phyloP scores from a whole-genome alignment of 2,329 filamentous ascomycete species.

The Exophiala phaeomuriformis region DNA sequence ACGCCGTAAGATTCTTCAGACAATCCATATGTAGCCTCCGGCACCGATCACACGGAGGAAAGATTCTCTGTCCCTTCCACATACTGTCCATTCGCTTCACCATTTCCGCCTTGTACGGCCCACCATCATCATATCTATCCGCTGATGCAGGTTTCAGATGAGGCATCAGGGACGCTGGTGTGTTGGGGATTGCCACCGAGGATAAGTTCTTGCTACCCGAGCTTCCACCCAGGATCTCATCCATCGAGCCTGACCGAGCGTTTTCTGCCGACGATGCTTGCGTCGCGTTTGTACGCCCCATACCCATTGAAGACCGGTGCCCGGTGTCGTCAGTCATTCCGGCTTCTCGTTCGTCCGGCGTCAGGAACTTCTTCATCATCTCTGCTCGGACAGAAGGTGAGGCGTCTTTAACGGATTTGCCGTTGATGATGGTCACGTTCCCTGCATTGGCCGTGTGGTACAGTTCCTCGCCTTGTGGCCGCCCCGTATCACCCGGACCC shows the following conservation, averaged over 20 bases:
- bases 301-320: slow-evolving; percentile 19
- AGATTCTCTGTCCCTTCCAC: slow-evolving; percentile 63
- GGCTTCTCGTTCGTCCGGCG: slow-evolving; percentile 48
- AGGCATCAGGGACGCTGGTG: slow-evolving; percentile 47
- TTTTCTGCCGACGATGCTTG: slow-evolving; percentile 8
- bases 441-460: slow-evolving; percentile 38
- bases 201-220: slow-evolving; percentile 28
- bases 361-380: slow-evolving; percentile 56
- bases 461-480: slow-evolving; percentile 22
- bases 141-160: slow-evolving; percentile 40
- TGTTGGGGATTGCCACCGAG: slow-evolving; percentile 50
- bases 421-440: slow-evolving; percentile 45
- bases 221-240: slow-evolving; percentile 12
- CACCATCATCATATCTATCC: slow-evolving; percentile 49
- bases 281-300: slow-evolving; percentile 12
- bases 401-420: slow-evolving; percentile 43
- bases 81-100: slow-evolving; percentile 68
- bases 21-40: slow-evolving; percentile 72
- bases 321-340: slow-evolving; percentile 28
- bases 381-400: slow-evolving; percentile 53
- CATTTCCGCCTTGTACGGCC: slow-evolving; percentile 58
- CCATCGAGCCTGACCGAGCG: slow-evolving; percentile 19
- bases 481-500: background rate
- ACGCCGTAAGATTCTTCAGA: slow-evolving; percentile 77
- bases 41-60: slow-evolving; percentile 80